Conservation (phyloP, 2,329 filamentous ascomycete species). For the Alternaria brassicicola region DNA sequence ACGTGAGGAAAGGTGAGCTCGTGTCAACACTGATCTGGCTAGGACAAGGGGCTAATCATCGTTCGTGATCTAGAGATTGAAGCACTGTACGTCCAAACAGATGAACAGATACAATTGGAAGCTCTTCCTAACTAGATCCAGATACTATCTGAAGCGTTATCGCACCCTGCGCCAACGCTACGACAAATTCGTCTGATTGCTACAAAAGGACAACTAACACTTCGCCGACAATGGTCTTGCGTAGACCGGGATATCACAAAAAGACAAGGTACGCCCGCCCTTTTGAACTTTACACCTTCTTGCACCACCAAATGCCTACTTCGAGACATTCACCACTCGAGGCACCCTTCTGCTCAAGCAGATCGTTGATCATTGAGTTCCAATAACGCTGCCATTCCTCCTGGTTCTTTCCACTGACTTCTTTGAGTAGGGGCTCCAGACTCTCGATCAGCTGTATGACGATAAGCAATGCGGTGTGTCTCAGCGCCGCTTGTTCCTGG, state of each 20-base stretch:
- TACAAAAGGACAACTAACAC: not conserved
- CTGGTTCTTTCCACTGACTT: constrained; percentile 82
- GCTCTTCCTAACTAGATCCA: constrained; percentile 47
- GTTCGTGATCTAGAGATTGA: constrained; percentile 72
- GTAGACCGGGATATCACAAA: constrained; percentile 35
- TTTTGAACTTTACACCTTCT: constrained; percentile 54
- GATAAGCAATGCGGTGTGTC: constrained; percentile 79
- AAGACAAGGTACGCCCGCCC: constrained; percentile 25
- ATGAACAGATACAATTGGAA: constrained; percentile 2
- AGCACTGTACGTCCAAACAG: constrained; percentile 71
- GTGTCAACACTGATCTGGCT: not conserved
- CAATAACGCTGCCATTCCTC: constrained; percentile 95
- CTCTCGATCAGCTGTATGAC: constrained; percentile 84
- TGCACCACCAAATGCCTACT: constrained; percentile 69
- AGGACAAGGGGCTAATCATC: not conserved
- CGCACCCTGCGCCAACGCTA: constrained; percentile 84
- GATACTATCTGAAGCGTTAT: constrained; percentile 92
- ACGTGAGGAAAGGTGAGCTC: constrained; percentile 81
- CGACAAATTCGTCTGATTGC: constrained; percentile 50
- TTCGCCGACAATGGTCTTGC: constrained; percentile 19
- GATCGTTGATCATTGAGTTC: constrained; percentile 81
- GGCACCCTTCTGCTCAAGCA: constrained; percentile 79
- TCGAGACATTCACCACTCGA: constrained; percentile 84
- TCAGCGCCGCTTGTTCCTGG: constrained; percentile 72
- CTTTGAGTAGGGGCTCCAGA: constrained; percentile 80